These are phyloP conservation scores for Trichoderma sp. DNA, from an alignment of 2,329 filamentous ascomycete genomes.

Conservation along the genomic window DNA sequence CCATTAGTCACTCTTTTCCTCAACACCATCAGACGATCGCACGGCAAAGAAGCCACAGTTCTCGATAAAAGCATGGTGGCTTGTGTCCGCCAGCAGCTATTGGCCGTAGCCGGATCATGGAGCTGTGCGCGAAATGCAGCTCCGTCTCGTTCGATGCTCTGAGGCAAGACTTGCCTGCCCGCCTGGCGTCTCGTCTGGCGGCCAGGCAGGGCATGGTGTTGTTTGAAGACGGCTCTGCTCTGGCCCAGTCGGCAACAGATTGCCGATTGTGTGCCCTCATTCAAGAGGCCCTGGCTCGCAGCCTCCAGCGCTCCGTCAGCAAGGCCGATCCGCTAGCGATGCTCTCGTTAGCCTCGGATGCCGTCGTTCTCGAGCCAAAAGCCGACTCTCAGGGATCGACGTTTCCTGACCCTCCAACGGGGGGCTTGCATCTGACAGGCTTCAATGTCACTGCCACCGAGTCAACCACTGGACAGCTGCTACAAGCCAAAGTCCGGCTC, in stretches of 20 bases:
- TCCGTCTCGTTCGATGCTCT: conserved; percentile 4
- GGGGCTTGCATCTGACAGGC: conserved; percentile 16
- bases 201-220: conserved; percentile 16
- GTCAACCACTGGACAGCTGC: background rate
- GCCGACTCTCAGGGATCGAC: conserved; percentile 11
- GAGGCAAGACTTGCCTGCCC: background rate
- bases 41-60: background rate
- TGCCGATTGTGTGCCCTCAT: conserved; percentile 15
- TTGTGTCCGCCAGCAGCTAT: background rate
- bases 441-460: conserved; percentile 12
- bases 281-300: background rate
- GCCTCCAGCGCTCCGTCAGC: background rate
- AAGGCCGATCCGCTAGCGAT: background rate
- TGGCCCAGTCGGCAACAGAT: conserved; percentile 4
- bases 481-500: conserved; percentile 16
- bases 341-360: conserved; percentile 1
- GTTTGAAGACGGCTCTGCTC: conserved; percentile 9
- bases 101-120: background rate
- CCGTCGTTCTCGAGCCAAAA: conserved; percentile 13
- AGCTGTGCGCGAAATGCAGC: conserved; percentile 9
- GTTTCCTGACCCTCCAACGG: conserved; percentile 15
- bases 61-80: conserved; percentile 12
- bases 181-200: background rate
- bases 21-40: background rate
- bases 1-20: background rate